phyloP scores from a whole-genome alignment of 805 yeast species.

The Candida methanosorbosa region DNA sequence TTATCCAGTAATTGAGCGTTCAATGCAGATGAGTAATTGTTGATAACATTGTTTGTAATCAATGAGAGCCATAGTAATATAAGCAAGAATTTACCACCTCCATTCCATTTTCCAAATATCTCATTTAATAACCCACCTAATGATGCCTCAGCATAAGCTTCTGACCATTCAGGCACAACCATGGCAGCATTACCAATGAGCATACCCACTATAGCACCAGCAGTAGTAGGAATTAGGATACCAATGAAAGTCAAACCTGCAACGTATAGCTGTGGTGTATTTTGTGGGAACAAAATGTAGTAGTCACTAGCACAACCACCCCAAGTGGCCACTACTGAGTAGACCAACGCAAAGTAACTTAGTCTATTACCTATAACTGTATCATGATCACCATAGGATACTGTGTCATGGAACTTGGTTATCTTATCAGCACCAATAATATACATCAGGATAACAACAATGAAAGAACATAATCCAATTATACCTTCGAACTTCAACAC shows the following conservation, averaged over 20 bases:
- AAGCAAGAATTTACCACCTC: constrained; percentile 69
- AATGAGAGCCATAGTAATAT: constrained; percentile 64
- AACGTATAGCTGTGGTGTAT: constrained; percentile 44
- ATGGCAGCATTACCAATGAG: constrained; percentile 62
- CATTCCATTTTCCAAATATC: constrained; percentile 59
- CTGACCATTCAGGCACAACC: constrained; percentile 46
- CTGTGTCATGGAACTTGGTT: constrained; percentile 28
- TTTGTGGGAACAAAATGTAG: constrained; percentile 72
- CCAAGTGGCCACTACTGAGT: constrained; percentile 84
- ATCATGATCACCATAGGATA: constrained; percentile 25
- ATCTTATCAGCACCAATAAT: constrained; percentile 40
- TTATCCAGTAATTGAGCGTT: constrained; percentile 59
- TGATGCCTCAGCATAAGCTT: constrained; percentile 48
- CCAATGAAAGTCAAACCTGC: constrained; percentile 59
- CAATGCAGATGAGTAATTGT: constrained; percentile 75
- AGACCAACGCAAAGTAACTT: constrained; percentile 62
- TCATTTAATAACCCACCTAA: constrained; percentile 66
- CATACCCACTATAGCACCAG: constrained; percentile 69
- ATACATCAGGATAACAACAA: constrained; percentile 61
- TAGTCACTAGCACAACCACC: constrained; percentile 83
- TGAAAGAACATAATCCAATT: constrained; percentile 60
- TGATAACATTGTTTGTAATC: constrained; percentile 74
- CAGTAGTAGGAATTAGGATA: constrained; percentile 60
- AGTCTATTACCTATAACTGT: constrained; percentile 62
- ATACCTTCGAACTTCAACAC: constrained; percentile 59